phyloP scores from a whole-genome alignment of 179 eudicot species.

The Beta macrorhiza region DNA sequence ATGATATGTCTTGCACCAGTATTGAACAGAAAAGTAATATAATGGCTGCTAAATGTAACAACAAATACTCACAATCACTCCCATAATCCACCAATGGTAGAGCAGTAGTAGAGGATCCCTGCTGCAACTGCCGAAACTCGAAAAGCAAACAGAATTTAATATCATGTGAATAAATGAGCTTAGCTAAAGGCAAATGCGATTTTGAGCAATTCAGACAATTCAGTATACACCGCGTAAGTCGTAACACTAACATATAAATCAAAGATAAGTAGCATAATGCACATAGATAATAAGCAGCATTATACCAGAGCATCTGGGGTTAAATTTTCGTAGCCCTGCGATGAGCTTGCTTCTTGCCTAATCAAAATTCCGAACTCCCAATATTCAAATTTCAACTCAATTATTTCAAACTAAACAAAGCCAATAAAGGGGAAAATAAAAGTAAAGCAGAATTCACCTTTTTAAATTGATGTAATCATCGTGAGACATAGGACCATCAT shows the following conservation, averaged over 20 bases:
- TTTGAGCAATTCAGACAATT: too few species aligned
- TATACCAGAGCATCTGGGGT: slow-evolving; percentile 56
- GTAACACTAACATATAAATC: neutral
- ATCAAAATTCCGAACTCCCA: slow-evolving; percentile 11
- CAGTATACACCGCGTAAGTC: too few species aligned
- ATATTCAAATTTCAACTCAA: neutral
- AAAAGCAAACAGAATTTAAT: neutral
- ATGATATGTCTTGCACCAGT: too few species aligned
- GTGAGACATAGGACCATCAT: slow-evolving; percentile 70
- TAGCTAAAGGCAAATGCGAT: neutral
- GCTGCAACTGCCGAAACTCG: slow-evolving; percentile 4
- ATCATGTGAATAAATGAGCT: neutral
- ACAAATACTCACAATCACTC: slow-evolving; percentile 48
- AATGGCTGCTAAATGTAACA: too few species aligned
- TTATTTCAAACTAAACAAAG: neutral
- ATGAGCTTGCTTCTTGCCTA: slow-evolving; percentile 59
- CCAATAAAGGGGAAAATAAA: neutral
- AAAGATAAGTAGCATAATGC: neutral
- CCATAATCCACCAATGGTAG: slow-evolving; percentile 62
- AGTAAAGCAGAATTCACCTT: slow-evolving; percentile 36
- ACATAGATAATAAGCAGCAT: neutral
- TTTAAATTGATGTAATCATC: slow-evolving; percentile 54
- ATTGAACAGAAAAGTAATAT: too few species aligned
- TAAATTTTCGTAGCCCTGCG: slow-evolving; percentile 43
- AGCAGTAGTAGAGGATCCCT: slow-evolving; percentile 44